Evolutionary conservation across 768 basidiomycete genomes (phyloP), one percentile per base, ranked within the genome.

Genomic region (Clitopilus hobsonii): DNA sequence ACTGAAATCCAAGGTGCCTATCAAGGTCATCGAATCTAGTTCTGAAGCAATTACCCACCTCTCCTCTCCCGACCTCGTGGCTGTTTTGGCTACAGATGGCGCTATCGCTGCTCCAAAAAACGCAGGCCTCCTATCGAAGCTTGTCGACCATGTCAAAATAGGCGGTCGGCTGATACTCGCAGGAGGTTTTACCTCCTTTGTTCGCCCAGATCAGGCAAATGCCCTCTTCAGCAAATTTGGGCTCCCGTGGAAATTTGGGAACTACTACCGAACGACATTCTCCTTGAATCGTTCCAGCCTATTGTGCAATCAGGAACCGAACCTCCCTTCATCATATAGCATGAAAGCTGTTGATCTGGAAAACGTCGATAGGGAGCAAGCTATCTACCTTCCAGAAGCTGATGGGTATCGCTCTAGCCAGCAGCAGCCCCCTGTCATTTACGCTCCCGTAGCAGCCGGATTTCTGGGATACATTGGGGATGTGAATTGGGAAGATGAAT

Each of bases 381-480:
- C 53, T 16, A 56, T 71, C 3, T 71, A 72, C 48, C 55, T 60
- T n/a, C 59, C 63, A 5, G 49, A 60, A 5, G 36, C 53, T n/a
- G n/a, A 28, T 48, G 30, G 6, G 56, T 64, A 16, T n/a, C n/a
- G n/a, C n/a, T 57, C 36, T n/a, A 58, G 65, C 32, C 53, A 51
- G 14, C 55, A 54, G 0, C 70, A 73, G 49, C 66, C 73, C 0
- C 72, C 72, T 51, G 69, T 60, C 1, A 67, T 70, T 1, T 64
- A 64, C 16, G 61, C 63, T 11, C 61, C 58, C 8, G 61, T 74
- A 6, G 72, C 67, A 7, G 56, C 61, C 0, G 75, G 77, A 2
- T 63, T 62, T 22, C 60, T 78, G 10, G 71, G 74, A 5, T 77
- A 70, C 54, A 57, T 76, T 11, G 76, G 77, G 1, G 75, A 78